phyloP scores from a whole-genome alignment of 2,329 filamentous ascomycete species.

The Cordyceps cateniannulata region DNA sequence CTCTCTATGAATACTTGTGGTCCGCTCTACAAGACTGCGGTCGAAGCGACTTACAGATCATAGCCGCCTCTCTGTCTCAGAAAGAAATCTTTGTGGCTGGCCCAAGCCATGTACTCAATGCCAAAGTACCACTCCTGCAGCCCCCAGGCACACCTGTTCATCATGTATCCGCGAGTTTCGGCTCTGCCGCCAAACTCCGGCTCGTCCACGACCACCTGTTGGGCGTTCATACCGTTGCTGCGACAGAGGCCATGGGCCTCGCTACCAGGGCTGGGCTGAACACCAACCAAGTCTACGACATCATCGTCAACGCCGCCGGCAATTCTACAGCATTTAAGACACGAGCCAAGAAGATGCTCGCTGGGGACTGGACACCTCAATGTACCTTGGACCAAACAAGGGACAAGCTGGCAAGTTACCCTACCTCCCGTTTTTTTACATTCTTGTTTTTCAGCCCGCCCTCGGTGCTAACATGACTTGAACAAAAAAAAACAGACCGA shows the following conservation, averaged over 20 bases:
- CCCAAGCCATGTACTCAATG: not conserved
- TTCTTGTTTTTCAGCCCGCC: not conserved
- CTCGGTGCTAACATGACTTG: not conserved
- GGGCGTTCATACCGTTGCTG: conserved; percentile 44
- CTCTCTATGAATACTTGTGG: not conserved
- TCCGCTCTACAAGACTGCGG: not conserved
- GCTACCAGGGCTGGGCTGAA: conserved; percentile 42
- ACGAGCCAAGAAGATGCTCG: conserved; percentile 45
- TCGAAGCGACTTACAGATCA: not conserved
- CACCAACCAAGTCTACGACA: conserved; percentile 25
- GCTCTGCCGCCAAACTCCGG: conserved; percentile 34
- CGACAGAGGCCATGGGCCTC: conserved; percentile 46
- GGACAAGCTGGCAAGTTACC: conserved; percentile 26
- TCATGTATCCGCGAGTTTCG: not conserved
- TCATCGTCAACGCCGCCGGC: conserved; percentile 24
- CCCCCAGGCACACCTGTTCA: not conserved
- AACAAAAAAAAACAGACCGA: not conserved
- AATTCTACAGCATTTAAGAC: conserved; percentile 51
- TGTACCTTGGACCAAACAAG: conserved; percentile 30
- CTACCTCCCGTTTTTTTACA: too few species aligned
- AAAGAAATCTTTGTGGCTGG: not conserved
- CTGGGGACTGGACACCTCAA: conserved; percentile 37
- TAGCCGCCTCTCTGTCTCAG: not conserved
- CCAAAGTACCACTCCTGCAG: not conserved
- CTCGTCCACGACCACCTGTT: conserved; percentile 47